phyloP scores from a whole-genome alignment of 441 rosid species.

The Arabidopsis lyrata region DNA sequence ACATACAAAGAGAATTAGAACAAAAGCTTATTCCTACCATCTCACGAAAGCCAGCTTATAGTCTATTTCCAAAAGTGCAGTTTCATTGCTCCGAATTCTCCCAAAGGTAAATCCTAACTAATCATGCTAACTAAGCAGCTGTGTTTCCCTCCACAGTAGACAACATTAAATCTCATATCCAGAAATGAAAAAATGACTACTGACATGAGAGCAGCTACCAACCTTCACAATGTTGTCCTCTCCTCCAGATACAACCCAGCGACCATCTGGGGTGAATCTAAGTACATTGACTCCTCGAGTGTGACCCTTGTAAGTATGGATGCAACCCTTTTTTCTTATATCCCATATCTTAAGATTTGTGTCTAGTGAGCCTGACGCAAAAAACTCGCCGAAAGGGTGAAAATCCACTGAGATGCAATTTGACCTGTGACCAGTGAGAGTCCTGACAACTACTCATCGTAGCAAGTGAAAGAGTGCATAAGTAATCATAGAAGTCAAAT shows the following conservation, averaged over 20 bases:
- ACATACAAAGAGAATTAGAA: conserved; percentile 4
- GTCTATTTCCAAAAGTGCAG: conserved; percentile 42
- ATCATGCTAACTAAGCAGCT: neutral
- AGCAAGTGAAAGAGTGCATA: conserved; percentile 62
- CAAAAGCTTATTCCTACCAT: conserved; percentile 7
- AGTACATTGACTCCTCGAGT: conserved; percentile 96
- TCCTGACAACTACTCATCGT: conserved; percentile 74
- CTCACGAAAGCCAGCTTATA: neutral
- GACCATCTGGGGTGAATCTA: conserved; percentile 99
- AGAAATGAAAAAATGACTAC: conserved; percentile 8
- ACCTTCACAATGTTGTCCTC: conserved; percentile 98
- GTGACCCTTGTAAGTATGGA: conserved; percentile 99
- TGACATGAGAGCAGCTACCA: conserved; percentile 36
- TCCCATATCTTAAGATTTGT: conserved; percentile 99
- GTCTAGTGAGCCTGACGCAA: conserved; percentile 97
- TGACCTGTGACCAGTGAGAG: conserved; percentile 95
- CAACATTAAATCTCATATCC: conserved; percentile 55
- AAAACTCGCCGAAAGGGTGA: conserved; percentile 99
- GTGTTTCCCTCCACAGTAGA: conserved; percentile 1
- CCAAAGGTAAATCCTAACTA: neutral
- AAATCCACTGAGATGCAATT: conserved; percentile 96
- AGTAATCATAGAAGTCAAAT: conserved; percentile 66
- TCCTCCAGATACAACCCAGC: conserved; percentile 99
- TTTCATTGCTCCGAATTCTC: conserved; percentile 80
- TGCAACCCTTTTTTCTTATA: conserved; percentile 97